Percentiles rank a stretch among this genome's conserved stretches.
phyloP scores from a whole-genome alignment of 2,329 filamentous ascomycete genomes.

The Penicillium thymicola region DNA sequence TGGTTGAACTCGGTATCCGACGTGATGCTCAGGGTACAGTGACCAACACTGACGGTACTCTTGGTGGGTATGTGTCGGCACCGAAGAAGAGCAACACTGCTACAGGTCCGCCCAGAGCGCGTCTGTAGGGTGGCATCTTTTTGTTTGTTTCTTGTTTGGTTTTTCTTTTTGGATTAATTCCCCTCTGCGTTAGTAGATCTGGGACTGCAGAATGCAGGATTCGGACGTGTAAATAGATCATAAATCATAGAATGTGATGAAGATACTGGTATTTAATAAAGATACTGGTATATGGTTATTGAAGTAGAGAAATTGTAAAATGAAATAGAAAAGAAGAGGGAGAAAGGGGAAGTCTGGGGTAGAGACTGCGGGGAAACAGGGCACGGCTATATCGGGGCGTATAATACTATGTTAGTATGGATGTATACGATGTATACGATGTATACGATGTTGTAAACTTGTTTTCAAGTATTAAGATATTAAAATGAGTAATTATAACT shows the following conservation, averaged over 20 bases:
- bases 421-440: no score
- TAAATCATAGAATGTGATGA: slow-evolving; percentile 17
- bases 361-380: slow-evolving; percentile 11
- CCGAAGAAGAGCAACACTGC: slow-evolving; percentile 53
- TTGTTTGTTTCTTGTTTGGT: slow-evolving; percentile 1
- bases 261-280: slow-evolving; percentile 6
- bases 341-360: slow-evolving; percentile 14
- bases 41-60: slow-evolving; percentile 55
- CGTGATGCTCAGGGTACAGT: slow-evolving; percentile 54
- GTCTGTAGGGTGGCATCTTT: slow-evolving; percentile 21
- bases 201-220: slow-evolving; percentile 1
- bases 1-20: slow-evolving; percentile 59
- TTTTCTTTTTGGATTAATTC: slow-evolving; percentile 14
- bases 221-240: slow-evolving; percentile 22
- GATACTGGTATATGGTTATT: not conserved
- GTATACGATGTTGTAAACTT: not conserved
- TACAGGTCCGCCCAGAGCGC: slow-evolving; percentile 28
- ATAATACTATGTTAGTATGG: not conserved
- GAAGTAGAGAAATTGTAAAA: not conserved
- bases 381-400: not conserved
- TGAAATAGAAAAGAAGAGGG: not conserved
- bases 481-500: not conserved
- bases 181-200: slow-evolving; percentile 18
- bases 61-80: slow-evolving; percentile 56
- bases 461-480: not conserved